Base-by-base conservation (phyloP, 768 basidiomycete genomes). In the Gautieria morchelliformis region DNA sequence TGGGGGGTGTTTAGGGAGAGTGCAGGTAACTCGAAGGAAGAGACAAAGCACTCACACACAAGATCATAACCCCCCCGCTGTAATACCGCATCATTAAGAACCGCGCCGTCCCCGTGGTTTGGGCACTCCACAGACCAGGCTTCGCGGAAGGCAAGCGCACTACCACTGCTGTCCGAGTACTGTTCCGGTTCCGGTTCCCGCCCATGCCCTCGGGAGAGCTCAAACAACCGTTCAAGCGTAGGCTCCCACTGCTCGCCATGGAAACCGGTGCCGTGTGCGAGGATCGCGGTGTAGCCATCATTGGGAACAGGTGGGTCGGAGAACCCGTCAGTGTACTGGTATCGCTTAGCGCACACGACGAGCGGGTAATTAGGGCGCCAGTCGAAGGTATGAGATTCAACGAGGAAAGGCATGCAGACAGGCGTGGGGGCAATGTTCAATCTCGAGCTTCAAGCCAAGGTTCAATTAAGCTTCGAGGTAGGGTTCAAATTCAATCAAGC, bases 191-290 rank as follows among this genome's bases (percentile, higher is more conserved):
- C 2, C 27, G 2, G 27, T 27, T 27, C 27, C 27, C 27, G 27
- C 27, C 27, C 27, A 2, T 5, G 27, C 27, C 27, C 27, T 27
- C 27, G 27, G 27, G 27, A 27, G 1, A 74, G 65, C 0, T 40
- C 58, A 51, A 71, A 80, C 22, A 82, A 63, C 14, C 69, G 70
- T 22, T 73, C 72, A 14, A 87, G 61, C 4, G 78, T 75, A 1
- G 85, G 82, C 60, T 84, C 82, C 83, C 82, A 87, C 2, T 78
- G 82, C 69, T 87, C 85, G 66, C 86, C 86, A 70, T 85, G 84
- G 63, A 84, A 87, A 65, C 84, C 83, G 2, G 85, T 86, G 4
- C 83, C 80, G 65, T 87, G 85, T 2, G 85, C 69, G n/a, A 84
- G 63, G 33, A 86, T 69, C 35, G 85, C 71, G 0, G 84, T 85